Conservation (phyloP, 768 basidiomycete genomes). For the Xerocomus brunneocitrinus region DNA sequence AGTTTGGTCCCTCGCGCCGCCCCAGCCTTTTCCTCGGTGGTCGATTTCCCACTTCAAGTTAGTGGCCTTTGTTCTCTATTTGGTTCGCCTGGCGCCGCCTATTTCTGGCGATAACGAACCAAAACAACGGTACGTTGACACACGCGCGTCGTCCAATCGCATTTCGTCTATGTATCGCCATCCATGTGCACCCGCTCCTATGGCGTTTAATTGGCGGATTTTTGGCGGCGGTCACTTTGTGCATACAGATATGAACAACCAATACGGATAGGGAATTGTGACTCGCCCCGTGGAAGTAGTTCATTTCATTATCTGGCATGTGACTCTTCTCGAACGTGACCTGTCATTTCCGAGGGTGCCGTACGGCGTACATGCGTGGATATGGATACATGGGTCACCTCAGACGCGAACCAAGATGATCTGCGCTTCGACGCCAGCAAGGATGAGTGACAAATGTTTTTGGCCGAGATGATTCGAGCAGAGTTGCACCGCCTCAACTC, state of each 20-base stretch:
- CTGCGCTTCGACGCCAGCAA: neutral
- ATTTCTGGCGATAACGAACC: slow-evolving; percentile 17
- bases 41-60: slow-evolving; percentile 1
- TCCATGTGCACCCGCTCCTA: neutral
- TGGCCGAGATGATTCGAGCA: neutral
- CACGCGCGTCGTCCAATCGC: neutral
- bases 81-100: neutral
- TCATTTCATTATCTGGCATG: neutral
- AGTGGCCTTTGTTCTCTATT: neutral
- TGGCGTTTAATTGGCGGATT: neutral
- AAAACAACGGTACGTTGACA: slow-evolving; percentile 17
- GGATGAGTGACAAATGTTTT: neutral
- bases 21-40: neutral
- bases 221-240: neutral
- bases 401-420: neutral
- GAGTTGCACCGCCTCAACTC: neutral
- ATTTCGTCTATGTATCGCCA: neutral
- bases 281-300: neutral
- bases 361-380: neutral
- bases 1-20: neutral
- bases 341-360: slow-evolving; percentile 15
- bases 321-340: neutral
- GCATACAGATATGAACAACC: neutral
- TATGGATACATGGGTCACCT: neutral
- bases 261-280: neutral